Conservation (phyloP, 2,329 filamentous ascomycete species). For the Juglanconis juglandina region DNA sequence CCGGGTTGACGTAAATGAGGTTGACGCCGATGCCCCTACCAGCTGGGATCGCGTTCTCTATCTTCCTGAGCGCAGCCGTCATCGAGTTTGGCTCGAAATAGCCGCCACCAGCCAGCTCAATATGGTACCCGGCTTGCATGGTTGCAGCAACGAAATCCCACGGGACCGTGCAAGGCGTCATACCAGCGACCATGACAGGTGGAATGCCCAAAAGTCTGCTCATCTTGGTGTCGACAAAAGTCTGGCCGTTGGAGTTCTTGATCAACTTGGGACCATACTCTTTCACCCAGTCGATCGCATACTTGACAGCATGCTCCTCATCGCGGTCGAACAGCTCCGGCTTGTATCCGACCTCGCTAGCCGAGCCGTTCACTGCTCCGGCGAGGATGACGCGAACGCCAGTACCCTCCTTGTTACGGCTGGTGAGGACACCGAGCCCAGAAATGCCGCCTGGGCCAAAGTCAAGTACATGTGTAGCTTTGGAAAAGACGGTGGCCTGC, state of each 20-base stretch:
- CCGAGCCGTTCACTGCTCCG: slow-evolving; percentile 86
- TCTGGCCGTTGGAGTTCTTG: slow-evolving; percentile 83
- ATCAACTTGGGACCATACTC: slow-evolving; percentile 91
- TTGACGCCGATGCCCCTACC: slow-evolving; percentile 88
- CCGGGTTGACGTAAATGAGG: slow-evolving; percentile 85
- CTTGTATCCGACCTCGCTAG: slow-evolving; percentile 93
- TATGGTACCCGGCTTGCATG: slow-evolving; percentile 93
- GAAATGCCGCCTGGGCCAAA: slow-evolving; percentile 97
- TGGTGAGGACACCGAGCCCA: slow-evolving; percentile 90
- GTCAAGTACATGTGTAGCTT: slow-evolving; percentile 90
- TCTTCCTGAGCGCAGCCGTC: slow-evolving; percentile 78
- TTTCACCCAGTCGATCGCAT: slow-evolving; percentile 95
- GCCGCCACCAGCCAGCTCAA: slow-evolving; percentile 84
- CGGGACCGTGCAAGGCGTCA: slow-evolving; percentile 85
- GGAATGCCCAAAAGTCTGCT: slow-evolving; percentile 80
- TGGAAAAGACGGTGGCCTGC: slow-evolving; percentile 83
- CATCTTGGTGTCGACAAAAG: slow-evolving; percentile 96
- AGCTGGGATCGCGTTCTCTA: slow-evolving; percentile 77
- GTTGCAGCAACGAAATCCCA: slow-evolving; percentile 91
- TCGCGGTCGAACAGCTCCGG: slow-evolving; percentile 96
- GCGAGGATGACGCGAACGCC: slow-evolving; percentile 95
- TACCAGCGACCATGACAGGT: slow-evolving; percentile 86
- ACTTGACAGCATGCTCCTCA: slow-evolving; percentile 90
- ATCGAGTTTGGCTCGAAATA: slow-evolving; percentile 82
- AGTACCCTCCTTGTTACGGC: slow-evolving; percentile 98